A percentile compares a stretch with the other conserved stretches of the same genome.
Evolutionary conservation across 2,329 filamentous ascomycete genomes (phyloP).

Genomic region (Fusarium coicis): DNA sequence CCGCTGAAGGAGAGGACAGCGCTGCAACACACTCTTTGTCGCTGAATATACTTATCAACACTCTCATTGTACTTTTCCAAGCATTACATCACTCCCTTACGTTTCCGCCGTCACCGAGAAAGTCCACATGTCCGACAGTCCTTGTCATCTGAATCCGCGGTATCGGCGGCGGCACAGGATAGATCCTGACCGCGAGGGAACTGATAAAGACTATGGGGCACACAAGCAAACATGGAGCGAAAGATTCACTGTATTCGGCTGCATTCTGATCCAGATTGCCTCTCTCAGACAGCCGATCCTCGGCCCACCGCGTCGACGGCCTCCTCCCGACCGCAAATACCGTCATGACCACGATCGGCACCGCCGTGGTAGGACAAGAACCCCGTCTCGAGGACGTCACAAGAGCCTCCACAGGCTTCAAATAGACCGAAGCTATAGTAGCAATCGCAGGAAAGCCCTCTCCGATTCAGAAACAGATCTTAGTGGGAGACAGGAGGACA

Average conservation of each 20-base stretch:
- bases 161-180: background rate
- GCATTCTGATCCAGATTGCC: background rate
- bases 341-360: background rate
- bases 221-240: background rate
- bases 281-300: background rate
- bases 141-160: background rate
- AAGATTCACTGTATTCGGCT: background rate
- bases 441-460: background rate
- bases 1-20: background rate
- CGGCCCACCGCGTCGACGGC: background rate
- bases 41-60: background rate
- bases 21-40: background rate
- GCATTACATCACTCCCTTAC: background rate
- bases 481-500: background rate
- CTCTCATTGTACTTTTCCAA: background rate
- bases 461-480: background rate
- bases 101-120: background rate
- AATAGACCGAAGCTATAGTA: background rate
- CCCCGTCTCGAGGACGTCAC: background rate
- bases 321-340: background rate
- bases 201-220: background rate
- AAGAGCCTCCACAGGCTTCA: background rate
- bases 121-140: background rate
- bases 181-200: background rate
- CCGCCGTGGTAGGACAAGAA: background rate